phyloP scores from a whole-genome alignment of 768 basidiomycete genomes.

The Kwoniella dendrophila region DNA sequence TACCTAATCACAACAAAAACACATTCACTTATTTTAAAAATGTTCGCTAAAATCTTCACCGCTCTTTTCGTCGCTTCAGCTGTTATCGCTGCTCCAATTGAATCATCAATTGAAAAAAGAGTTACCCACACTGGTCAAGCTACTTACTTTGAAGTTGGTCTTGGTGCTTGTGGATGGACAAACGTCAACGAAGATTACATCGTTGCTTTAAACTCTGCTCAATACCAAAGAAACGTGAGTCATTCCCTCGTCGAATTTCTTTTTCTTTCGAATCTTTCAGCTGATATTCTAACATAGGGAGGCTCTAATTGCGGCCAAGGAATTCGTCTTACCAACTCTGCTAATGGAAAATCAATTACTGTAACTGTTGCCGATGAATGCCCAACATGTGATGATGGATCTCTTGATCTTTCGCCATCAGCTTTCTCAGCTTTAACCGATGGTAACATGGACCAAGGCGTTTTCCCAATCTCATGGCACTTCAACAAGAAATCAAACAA shows the following conservation, averaged over 20 bases:
- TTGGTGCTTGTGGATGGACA: conserved; percentile 39
- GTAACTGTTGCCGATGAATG: conserved; percentile 50
- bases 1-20: conserved; percentile 12
- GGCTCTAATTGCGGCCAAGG: conserved; percentile 44
- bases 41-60: conserved; percentile 43
- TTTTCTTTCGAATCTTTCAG: neutral
- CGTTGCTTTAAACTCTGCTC: conserved; percentile 45
- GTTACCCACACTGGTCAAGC: conserved; percentile 38
- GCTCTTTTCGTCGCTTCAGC: conserved; percentile 32
- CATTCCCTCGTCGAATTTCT: neutral
- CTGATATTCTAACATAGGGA: neutral
- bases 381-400: conserved; percentile 45
- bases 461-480: conserved; percentile 44
- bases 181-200: conserved; percentile 41
- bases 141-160: conserved; percentile 45
- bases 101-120: conserved; percentile 36
- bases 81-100: conserved; percentile 35
- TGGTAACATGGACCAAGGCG: conserved; percentile 36
- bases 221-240: conserved; percentile 28
- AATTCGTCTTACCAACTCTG: conserved; percentile 46
- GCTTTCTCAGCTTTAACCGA: conserved; percentile 39
- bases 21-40: conserved; percentile 25
- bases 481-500: conserved; percentile 30
- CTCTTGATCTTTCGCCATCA: conserved; percentile 47
- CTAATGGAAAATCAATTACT: conserved; percentile 43